phyloP scores from a whole-genome alignment of 2,329 filamentous ascomycete species.

The Trichoderma hamatum region DNA sequence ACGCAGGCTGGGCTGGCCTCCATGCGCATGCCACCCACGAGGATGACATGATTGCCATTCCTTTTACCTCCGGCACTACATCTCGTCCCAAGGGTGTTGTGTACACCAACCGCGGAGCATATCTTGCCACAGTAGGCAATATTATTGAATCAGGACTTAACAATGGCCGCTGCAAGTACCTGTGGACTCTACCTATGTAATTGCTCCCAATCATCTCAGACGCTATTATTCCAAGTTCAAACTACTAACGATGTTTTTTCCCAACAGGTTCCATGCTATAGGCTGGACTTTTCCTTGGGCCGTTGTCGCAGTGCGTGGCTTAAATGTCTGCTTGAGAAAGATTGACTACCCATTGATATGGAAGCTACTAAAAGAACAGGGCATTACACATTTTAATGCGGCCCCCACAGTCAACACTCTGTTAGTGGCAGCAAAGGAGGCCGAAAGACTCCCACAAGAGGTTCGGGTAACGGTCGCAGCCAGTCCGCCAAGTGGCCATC shows the following conservation, averaged over 20 bases:
- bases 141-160: constrained; percentile 88
- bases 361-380: constrained; percentile 81
- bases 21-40: constrained; percentile 72
- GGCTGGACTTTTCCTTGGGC: constrained; percentile 94
- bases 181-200: constrained; percentile 91
- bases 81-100: constrained; percentile 90
- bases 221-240: too few relatives aligned
- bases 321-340: constrained; percentile 91
- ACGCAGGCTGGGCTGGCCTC: constrained; percentile 75
- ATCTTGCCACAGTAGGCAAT: constrained; percentile 82
- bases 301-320: constrained; percentile 89
- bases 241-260: background rate
- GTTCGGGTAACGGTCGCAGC: constrained; percentile 92
- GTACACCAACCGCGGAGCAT: constrained; percentile 85
- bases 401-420: constrained; percentile 96
- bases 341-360: constrained; percentile 95
- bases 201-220: constrained; percentile 28
- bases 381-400: constrained; percentile 92
- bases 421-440: constrained; percentile 78
- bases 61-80: constrained; percentile 93
- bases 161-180: constrained; percentile 72
- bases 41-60: constrained; percentile 80
- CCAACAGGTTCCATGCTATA: constrained; percentile 62
- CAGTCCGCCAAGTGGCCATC: constrained; percentile 82
- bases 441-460: constrained; percentile 66